Evolutionary conservation across 2,329 filamentous ascomycete genomes (phyloP), one percentile per base, ranked within the genome.

Genomic region (Rhexocercosporidium sp.): DNA sequence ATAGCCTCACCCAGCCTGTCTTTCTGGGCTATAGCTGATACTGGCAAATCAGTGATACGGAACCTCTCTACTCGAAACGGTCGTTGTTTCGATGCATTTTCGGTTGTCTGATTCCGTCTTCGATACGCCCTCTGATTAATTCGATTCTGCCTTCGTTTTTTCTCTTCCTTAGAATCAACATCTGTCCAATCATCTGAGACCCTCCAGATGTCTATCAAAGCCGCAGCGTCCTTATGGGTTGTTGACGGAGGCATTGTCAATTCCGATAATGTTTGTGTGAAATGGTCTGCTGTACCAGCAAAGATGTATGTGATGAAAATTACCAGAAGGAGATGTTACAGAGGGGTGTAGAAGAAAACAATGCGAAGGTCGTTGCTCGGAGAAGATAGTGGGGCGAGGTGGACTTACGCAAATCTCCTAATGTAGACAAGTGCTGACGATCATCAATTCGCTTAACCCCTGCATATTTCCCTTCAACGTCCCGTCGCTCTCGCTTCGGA

Each of bases 141-240:
- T 46, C 90, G 86, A 75, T 93, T 93, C 76, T 93, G 91, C 29
- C 92, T 90, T 63, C 89, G 88, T 64, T 90, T 83, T 72, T 90
- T 84, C 78, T 92, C 88, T 65, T 87, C 86, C 0, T 88, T 88
- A 70, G 92, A 89, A 7, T 84, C 85, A 27, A 92, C 82, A 0
- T 88, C 84, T 29, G 84, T 82, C 90, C 90, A 93, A 78, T 92
- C 86, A 66, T 90, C 83, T 25, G 59, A 59, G 18, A n/a, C 18
- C 20, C 59, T 66, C 65, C 60, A 51, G 41, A 44, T 25, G 41
- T 41, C 54, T 41, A 34, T 25, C 11, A 5, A 39, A 4, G 34
- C 20, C 31, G 31, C 25, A 39, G 54, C 31, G 20, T 22, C 31
- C n/a, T 25, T 37, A 7, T 6, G 34, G 54, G 27, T 20, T 1